Base-by-base conservation (phyloP, 345 rosid genomes). In the Dipteronia sinensis region DNA sequence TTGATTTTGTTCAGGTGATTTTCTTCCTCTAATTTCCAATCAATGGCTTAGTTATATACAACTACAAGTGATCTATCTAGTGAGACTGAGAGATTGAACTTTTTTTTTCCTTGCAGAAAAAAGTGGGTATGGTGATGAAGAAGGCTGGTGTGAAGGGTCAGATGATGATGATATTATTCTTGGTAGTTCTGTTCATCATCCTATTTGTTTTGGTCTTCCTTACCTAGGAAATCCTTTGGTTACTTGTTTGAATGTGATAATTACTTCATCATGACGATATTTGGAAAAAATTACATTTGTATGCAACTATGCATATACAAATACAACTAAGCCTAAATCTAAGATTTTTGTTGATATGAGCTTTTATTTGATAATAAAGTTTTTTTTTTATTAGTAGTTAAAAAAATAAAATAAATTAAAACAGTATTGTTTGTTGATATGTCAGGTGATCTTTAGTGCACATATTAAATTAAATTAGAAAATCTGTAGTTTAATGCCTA, bases 111-210 rank as follows among this genome's bases (percentile, higher is more conserved):
- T 74, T 82, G 82, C 97, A 95, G 98, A 96, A 96, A 88, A 96
- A 92, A 79, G 97, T 96, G 75, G 95, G 90, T 11, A 88, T 92
- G 95, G 97, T 96, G 73, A 96, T 96, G 99, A 96, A 92, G 92
- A 96, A 92, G 83, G 98, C 97, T 42, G 82, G 99, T 65, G 90
- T 90, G 8, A 96, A 91, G 88, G 97, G 97, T 12, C 99, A 96
- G 80, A 75, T 88, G 71, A 91, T 96, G 98, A 94, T 96, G 99
- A 96, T 92, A 72, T 71, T 90, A 73, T 91, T 91, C 83, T 82
- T 94, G 83, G 69, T 92, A 44, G 86, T 80, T 85, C 77, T 96
- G 87, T 96, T 96, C 89, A 89, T 96, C 75, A 87, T 94, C 73
- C 84, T 96, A 29, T 96, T 96, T 70, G 90, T 94, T 86, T 86